Evolutionary conservation across 768 basidiomycete genomes (phyloP), one percentile per base, ranked within the genome.

Genomic region (Dacryopinax spathularia): DNA sequence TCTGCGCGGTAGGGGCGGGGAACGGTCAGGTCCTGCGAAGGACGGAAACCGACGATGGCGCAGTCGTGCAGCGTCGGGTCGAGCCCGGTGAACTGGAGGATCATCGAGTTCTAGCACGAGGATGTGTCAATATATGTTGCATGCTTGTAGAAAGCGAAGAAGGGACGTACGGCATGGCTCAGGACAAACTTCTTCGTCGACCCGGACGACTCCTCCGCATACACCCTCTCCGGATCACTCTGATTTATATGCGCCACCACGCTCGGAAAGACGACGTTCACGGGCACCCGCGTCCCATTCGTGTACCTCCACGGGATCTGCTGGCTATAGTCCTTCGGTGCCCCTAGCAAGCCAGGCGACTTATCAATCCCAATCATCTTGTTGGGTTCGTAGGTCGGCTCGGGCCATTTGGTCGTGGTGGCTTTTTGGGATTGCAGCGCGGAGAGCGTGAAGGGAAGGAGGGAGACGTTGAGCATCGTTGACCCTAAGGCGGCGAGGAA

Each of bases 391-490:
- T 56, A 56, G 5, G 25, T 56, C 48, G 48, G 48, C 29, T 56
- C 48, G 48, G 48, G 48, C 13, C 25, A 56, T 13, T 7, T 3
- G 4, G 48, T 10, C 12, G 36, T 22, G n/a, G 10, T 22, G 12
- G 10, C 3, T 13, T 31, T 25, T 18, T 56, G 48, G 3, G 48
- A 56, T 20, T 56, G 48, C 5, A 56, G 48, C 13, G 48, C 48
- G 29, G 48, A 56, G 48, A 56, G 48, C 6, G 48, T 31, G 29
- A 56, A 31, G 10, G 48, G 48, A 20, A 56, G 48, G 13, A 56
- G 48, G 48, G 48, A 56, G 13, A 56, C 48, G 48, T 56, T 56
- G 25, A 56, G 48, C 48, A 56, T 56, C 48, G 48, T 56, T 29
- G 48, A 15, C 10, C 48, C 48, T 10, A 56, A 29, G 3, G 48